Conservation (phyloP, 805 yeast genomes). For the Cyberlindnera mrakii region DNA sequence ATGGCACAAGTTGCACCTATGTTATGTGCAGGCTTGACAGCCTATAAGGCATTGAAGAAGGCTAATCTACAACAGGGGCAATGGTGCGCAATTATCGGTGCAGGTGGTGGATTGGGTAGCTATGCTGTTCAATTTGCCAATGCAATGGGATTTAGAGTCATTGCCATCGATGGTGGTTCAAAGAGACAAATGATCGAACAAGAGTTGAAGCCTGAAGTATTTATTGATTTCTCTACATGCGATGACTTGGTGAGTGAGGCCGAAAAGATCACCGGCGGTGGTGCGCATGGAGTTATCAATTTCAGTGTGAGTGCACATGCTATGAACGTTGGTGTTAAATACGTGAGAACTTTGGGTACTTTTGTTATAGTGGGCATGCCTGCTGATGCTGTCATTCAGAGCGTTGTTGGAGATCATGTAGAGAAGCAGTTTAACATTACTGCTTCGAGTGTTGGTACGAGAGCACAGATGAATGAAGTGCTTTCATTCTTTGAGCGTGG, state of each 20-base stretch:
- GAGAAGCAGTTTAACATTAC: conserved; percentile 38
- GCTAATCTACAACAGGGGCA: conserved; percentile 55
- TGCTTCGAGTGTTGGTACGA: conserved; percentile 26
- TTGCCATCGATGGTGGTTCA: conserved; percentile 69
- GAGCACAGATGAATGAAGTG: conserved; percentile 47
- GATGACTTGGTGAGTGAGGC: conserved; percentile 44
- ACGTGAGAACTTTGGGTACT: conserved; percentile 54
- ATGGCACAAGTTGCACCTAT: conserved; percentile 53
- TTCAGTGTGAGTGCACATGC: conserved; percentile 51
- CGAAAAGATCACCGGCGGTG: conserved; percentile 46
- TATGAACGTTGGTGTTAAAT: conserved; percentile 40
- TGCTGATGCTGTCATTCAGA: conserved; percentile 38
- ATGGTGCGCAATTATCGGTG: conserved; percentile 73
- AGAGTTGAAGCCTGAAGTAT: conserved; percentile 55
- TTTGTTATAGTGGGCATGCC: conserved; percentile 60
- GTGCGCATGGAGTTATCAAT: conserved; percentile 66
- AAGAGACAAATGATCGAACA: conserved; percentile 49
- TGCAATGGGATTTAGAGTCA: conserved; percentile 68
- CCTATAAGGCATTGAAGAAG: conserved; percentile 58
- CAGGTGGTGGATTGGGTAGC: conserved; percentile 78
- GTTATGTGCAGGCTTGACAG: conserved; percentile 77
- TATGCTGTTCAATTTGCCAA: conserved; percentile 69
- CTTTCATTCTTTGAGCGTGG: conserved; percentile 63
- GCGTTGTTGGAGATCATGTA: conserved; percentile 40
- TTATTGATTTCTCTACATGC: conserved; percentile 44